Conservation (phyloP, 768 basidiomycete genomes). For the Megacollybia marginata region DNA sequence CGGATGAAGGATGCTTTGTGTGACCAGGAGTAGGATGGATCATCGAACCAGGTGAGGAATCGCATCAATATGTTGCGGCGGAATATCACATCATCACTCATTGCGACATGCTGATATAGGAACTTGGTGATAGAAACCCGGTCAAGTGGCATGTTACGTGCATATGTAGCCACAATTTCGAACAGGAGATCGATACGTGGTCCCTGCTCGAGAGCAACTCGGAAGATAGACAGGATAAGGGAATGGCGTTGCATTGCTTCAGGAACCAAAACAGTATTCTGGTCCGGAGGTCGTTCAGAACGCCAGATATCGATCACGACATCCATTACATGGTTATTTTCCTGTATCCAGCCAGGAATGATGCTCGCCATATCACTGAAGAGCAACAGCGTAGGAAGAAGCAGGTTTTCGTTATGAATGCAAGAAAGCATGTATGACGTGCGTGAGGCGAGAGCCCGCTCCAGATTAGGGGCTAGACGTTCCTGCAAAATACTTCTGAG, state of each 20-base stretch:
- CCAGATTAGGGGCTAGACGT: constrained; percentile 66
- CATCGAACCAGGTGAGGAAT: constrained; percentile 81
- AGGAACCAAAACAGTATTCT: constrained; percentile 34
- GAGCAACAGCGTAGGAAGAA: constrained; percentile 68
- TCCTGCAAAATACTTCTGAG: constrained; percentile 78
- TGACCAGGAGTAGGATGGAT: constrained; percentile 50
- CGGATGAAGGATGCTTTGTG: constrained; percentile 80
- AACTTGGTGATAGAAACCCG: constrained; percentile 73
- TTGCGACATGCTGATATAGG: constrained; percentile 79
- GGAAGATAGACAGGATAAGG: constrained; percentile 72
- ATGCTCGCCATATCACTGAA: constrained; percentile 68
- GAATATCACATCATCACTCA: constrained; percentile 58
- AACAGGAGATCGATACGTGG: constrained; percentile 85
- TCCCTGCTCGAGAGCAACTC: constrained; percentile 57
- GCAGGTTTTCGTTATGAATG: constrained; percentile 38
- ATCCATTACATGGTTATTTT: constrained; percentile 61
- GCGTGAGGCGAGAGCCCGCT: constrained; percentile 58
- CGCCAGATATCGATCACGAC: constrained; percentile 72
- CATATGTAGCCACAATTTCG: constrained; percentile 77
- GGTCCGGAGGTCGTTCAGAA: constrained; percentile 36
- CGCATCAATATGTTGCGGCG: constrained; percentile 80
- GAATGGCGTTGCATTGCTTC: constrained; percentile 55
- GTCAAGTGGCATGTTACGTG: constrained; percentile 76
- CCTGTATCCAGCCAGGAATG: constrained; percentile 63
- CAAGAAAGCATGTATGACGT: constrained; percentile 45